phyloP scores from a whole-genome alignment of 768 basidiomycete genomes.

The Auriscalpium orientale region DNA sequence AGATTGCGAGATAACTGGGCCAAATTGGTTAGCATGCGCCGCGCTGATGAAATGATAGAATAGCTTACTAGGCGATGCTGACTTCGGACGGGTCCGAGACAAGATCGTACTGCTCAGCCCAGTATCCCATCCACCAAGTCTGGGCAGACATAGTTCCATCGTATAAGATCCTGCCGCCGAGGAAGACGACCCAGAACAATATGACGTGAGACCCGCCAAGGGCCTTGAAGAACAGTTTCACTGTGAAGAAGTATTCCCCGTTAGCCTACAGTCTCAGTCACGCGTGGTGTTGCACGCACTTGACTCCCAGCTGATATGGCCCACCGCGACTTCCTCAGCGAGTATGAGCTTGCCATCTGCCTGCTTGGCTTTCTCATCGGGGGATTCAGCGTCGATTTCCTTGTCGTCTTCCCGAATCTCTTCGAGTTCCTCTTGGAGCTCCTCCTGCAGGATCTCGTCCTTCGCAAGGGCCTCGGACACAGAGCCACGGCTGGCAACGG shows the following conservation, averaged over 20 bases:
- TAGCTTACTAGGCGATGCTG: conserved; percentile 22
- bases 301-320: conserved; percentile 46
- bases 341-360: conserved; percentile 52
- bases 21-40: not conserved
- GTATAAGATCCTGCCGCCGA: conserved; percentile 17
- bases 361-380: conserved; percentile 14
- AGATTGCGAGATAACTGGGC: conserved; percentile 42
- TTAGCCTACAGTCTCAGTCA: conserved; percentile 11
- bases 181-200: conserved; percentile 25
- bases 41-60: not conserved
- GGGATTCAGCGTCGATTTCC: conserved; percentile 17
- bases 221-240: conserved; percentile 23
- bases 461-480: conserved; percentile 39
- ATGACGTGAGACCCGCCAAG: conserved; percentile 20
- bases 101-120: conserved; percentile 35
- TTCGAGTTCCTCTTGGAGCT: conserved; percentile 18
- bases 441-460: conserved; percentile 27
- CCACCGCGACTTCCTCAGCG: conserved; percentile 55
- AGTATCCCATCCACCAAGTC: conserved; percentile 38
- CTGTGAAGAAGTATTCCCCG: conserved; percentile 4
- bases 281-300: conserved; percentile 17
- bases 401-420: conserved; percentile 22
- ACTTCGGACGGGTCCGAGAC: conserved; percentile 26
- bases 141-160: conserved; percentile 21
- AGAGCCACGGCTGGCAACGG: conserved; percentile 40